Evolutionary conservation across 2,329 filamentous ascomycete genomes (phyloP), one percentile per base, ranked within the genome.

Genomic region (Nothophoma quercina): DNA sequence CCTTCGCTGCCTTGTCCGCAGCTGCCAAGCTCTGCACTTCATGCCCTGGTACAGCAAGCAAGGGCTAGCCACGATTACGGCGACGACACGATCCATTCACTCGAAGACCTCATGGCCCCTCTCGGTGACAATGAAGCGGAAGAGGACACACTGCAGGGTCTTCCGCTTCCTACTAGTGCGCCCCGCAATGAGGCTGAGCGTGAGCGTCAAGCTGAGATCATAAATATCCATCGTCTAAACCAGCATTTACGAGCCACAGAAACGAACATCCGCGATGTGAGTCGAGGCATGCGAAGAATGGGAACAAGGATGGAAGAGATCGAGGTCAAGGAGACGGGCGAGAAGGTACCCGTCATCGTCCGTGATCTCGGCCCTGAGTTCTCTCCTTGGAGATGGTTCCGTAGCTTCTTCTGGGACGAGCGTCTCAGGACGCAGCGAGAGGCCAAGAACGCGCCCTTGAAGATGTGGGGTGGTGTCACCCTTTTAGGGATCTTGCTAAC

Each of bases 81-180:
- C 28, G 79, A 81, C 23, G 77, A 75, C 15, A 81, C 79, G 3
- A 75, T 81, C 34, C 74, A 78, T 36, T 80, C 78, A 3, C 67
- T 81, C 7, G 77, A 80, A 60, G 75, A 78, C 28, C 72, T 81
- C 10, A 71, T 78, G 10, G 58, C 69, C 15, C 70, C 63, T 47
- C 62, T 44, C 12, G 40, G 44, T 18, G 63, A 66, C 19, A 59
- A 46, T 28, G 63, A 68, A 5, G 8, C 51, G 5, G 71, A 75
- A 13, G 72, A 74, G 33, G 72, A 75, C 42, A 73, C 69, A 1
- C 53, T 74, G 6, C 61, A 67, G 45, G 66, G 64, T 10, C 49
- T 74, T 7, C 52, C 65, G 29, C 25, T 71, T 7, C 67, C 71
- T 5, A 67, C 64, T 0, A 57, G 23, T 5, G 44, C 56, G n/a